These are phyloP conservation scores for Neurospora intermedia DNA, from an alignment of 495 filamentous ascomycete species.

Conservation along the genomic window DNA sequence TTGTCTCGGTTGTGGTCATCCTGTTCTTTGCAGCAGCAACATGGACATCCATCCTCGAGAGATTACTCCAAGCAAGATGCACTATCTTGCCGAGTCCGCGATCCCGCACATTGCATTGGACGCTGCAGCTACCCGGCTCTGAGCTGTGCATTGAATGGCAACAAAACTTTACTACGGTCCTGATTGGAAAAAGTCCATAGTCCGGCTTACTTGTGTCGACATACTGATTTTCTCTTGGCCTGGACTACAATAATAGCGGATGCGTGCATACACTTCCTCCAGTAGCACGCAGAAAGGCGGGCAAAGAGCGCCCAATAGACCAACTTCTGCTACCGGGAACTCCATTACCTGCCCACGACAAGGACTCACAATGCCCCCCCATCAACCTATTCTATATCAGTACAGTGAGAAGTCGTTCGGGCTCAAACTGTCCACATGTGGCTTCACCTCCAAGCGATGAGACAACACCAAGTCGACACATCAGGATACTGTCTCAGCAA, in stretches of 20 bases:
- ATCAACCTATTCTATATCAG: neutral
- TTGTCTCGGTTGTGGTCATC: slow-evolving; percentile 10
- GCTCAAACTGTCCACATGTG: neutral
- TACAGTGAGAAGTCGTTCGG: neutral
- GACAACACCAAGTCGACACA: slow-evolving; percentile 4
- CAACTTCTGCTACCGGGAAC: neutral
- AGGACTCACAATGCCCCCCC: neutral
- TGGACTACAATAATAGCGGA: slow-evolving; percentile 3
- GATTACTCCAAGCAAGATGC: neutral
- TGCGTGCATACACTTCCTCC: slow-evolving; percentile 1
- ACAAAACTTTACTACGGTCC: neutral
- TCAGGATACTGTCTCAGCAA: slow-evolving; percentile 9
- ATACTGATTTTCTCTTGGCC: slow-evolving; percentile 1
- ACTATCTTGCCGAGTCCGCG: slow-evolving; percentile 4
- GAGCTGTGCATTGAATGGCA: slow-evolving; percentile 1
- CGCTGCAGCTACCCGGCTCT: slow-evolving; percentile 9
- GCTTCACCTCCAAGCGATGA: slow-evolving; percentile 1
- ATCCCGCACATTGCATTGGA: slow-evolving; percentile 3
- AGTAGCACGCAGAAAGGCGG: neutral
- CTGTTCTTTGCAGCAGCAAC: neutral
- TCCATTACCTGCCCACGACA: neutral
- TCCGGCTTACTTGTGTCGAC: slow-evolving; percentile 3
- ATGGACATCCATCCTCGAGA: neutral
- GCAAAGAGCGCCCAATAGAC: neutral
- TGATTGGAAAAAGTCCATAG: slow-evolving; percentile 7